Conservation (phyloP, 2,329 filamentous ascomycete genomes). For the Meredithiella fracta region DNA sequence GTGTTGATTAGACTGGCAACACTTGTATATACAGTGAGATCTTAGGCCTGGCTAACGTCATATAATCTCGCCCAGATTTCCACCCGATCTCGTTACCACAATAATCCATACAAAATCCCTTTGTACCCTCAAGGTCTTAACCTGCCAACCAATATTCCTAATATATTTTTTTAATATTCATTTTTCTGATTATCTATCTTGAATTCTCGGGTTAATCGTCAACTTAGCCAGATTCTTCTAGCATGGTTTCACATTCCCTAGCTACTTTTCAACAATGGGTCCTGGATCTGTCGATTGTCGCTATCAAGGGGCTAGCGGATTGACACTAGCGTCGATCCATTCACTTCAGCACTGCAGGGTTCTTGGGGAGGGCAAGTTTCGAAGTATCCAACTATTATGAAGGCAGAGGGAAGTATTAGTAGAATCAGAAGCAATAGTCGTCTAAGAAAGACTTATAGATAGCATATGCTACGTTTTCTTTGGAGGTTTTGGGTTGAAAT, state of each 20-base stretch:
- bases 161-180: no score
- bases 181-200: no score
- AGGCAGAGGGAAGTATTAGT: background rate
- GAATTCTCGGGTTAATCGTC: no score
- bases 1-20: background rate
- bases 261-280: no score
- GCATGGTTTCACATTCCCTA: no score
- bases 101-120: background rate
- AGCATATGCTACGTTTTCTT: background rate
- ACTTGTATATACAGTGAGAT: background rate
- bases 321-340: no score
- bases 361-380: background rate
- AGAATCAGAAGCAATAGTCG: background rate
- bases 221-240: no score
- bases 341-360: background rate
- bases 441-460: background rate
- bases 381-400: background rate
- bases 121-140: no score
- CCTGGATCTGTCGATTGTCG: no score
- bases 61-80: background rate
- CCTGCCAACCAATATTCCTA: no score
- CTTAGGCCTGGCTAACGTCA: no score
- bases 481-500: background rate
- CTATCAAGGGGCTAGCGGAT: no score
- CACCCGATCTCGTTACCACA: background rate